These are phyloP conservation scores for Cenchrus fungigraminus DNA, from an alignment of 176 grass and related monocot genomes.

Conservation along the genomic window DNA sequence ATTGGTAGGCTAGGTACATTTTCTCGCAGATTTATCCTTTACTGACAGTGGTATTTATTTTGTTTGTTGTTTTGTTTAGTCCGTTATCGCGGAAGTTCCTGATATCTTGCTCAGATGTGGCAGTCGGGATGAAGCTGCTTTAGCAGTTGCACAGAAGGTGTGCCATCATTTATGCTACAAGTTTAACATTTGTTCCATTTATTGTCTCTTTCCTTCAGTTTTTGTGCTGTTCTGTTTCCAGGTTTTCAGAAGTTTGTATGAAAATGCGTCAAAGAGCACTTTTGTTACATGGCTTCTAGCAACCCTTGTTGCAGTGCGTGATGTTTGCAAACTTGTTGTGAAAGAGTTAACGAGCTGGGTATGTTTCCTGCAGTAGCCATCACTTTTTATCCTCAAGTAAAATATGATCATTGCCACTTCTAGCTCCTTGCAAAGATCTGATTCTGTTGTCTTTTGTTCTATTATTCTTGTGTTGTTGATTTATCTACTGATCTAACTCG, in stretches of 20 bases:
- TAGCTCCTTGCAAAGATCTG: conserved; percentile 7
- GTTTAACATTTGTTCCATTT: conserved; percentile 15
- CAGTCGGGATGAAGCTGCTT: conserved; percentile 81
- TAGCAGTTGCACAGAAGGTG: conserved; percentile 90
- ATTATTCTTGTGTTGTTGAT: neutral
- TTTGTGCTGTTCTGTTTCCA: conserved; percentile 45
- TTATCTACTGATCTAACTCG: neutral
- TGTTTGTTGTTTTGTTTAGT: conserved; percentile 60
- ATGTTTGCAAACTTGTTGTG: conserved; percentile 82
- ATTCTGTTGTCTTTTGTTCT: neutral
- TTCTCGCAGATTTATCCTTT: conserved; percentile 14
- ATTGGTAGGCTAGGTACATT: conserved; percentile 3
- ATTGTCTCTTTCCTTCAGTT: conserved; percentile 1
- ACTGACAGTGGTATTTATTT: conserved; percentile 33
- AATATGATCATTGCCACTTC: neutral
- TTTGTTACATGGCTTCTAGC: conserved; percentile 68
- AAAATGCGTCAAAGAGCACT: conserved; percentile 74
- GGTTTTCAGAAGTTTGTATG: conserved; percentile 88
- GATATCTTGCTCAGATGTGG: conserved; percentile 89
- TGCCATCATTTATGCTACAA: conserved; percentile 17
- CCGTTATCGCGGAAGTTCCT: conserved; percentile 81
- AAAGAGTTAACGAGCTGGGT: conserved; percentile 98
- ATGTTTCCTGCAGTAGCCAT: conserved; percentile 36
- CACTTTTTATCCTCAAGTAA: conserved; percentile 40
- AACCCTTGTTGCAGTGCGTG: conserved; percentile 75